Base-by-base conservation (phyloP, 257 asterid genomes). In the Verbascum thapsus region DNA sequence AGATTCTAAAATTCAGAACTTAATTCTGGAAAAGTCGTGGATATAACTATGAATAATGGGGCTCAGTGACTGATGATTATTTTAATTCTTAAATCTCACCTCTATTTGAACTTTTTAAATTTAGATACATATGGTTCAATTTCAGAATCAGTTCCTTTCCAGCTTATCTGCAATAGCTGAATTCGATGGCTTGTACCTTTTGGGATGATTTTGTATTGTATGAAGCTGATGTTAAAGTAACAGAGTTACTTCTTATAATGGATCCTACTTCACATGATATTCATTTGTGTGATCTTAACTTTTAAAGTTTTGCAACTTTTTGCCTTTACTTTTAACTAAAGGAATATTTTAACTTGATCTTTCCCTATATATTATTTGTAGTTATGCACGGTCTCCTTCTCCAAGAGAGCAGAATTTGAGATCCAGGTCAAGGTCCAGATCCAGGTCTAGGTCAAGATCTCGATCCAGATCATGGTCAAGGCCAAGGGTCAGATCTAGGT, bases 311-410 rank as follows among this genome's bases (percentile, higher is more conserved):
- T 13, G 17, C 45, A 15, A 20, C 20, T 50, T 37, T 22, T 26
- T 10, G 56, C 10, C 58, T 22, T 4, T 47, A 6, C 15, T 9
- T 12, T 26, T 26, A 26, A 26, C 32, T 26, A 26, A n/a, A 42
- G 55, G 16, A 38, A 37, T 73, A 34, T 50, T 56, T 70, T 73
- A 59, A 18, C 64, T 54, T 53, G 4, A 26, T 51, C 41, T 41
- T 59, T 39, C 15, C 34, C 60, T 50, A 43, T 57, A 34, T 69
- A 51, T 7, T 64, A 47, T 42, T n/a, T 13, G 67, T 49, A 87
- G 97, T 69, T 68, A 76, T 73, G 88, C 80, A 23, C 80, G 82
- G 55, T 87, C 95, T 75, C 91, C 97, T 53, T 82, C 95, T 63
- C 92, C 96, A 10, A 74, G 86, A 85, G 88, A 80, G 70, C 79